Percentiles rank a stretch among this genome's conserved stretches.
phyloP scores from a whole-genome alignment of 371 early-diverging fungal species.

The Mucor racemosus region DNA sequence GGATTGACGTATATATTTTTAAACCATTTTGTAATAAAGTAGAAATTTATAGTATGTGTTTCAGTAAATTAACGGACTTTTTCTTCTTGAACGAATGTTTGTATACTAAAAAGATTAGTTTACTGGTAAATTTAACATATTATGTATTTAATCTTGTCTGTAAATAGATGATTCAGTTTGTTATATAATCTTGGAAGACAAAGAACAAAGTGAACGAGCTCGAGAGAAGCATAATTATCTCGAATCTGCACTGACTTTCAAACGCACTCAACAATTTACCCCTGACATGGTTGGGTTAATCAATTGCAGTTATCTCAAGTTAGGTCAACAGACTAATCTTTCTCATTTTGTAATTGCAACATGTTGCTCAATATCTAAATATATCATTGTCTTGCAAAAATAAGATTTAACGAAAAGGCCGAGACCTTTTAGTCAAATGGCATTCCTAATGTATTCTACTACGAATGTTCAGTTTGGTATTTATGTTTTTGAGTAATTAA shows the following conservation, averaged over 20 bases:
- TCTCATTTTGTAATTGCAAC: neutral
- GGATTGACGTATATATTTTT: neutral
- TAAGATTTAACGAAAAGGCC: neutral
- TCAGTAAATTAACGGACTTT: slow-evolving; percentile 2
- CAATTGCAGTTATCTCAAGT: neutral
- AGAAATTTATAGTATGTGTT: neutral
- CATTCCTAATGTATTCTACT: no score
- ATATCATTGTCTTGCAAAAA: neutral
- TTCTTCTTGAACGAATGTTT: neutral
- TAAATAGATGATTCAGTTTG: neutral
- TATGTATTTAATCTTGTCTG: neutral
- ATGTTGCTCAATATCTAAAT: neutral
- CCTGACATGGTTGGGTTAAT: neutral
- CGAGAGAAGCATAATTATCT: neutral
- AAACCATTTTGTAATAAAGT: slow-evolving; percentile 4
- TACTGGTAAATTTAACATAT: neutral
- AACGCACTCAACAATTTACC: neutral
- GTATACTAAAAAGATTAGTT: neutral
- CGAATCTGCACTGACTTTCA: neutral
- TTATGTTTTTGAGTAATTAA: no score
- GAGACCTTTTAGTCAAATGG: neutral
- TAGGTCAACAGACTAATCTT: no score
- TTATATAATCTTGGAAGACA: neutral
- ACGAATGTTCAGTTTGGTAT: no score
- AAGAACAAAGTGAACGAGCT: neutral